These are phyloP conservation scores for Sugiyamaella floridensis DNA, from an alignment of 805 yeast genomes.

Conservation along the genomic window DNA sequence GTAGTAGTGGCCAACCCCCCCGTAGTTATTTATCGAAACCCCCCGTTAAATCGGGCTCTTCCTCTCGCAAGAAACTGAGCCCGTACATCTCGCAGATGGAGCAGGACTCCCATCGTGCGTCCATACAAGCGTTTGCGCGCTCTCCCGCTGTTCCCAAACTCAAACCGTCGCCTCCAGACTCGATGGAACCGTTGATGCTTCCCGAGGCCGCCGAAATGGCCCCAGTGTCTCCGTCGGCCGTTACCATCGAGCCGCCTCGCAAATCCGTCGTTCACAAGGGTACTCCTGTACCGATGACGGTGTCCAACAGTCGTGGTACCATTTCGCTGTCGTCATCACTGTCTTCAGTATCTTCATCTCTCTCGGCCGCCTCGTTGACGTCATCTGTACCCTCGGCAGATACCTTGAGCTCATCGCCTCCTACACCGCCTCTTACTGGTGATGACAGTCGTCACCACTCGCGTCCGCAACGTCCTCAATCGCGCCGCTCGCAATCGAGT, in stretches of 20 bases:
- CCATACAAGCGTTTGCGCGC: background rate
- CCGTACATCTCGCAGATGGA: background rate
- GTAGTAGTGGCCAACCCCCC: constrained; percentile 7
- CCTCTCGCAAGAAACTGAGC: background rate
- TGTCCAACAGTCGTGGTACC: background rate
- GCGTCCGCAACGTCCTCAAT: background rate
- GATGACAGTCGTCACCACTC: background rate
- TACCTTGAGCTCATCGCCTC: constrained; percentile 6
- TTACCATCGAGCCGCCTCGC: background rate
- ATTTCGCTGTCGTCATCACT: constrained; percentile 6
- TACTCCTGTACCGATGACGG: background rate
- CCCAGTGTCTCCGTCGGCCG: background rate
- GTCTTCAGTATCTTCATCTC: constrained; percentile 4
- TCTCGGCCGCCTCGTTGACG: background rate
- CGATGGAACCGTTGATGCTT: background rate
- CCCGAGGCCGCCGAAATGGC: background rate
- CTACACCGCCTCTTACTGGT: constrained; percentile 2
- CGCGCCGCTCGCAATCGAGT: background rate
- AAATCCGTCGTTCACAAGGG: background rate
- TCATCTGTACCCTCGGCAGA: constrained; percentile 4
- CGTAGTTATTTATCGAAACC: background rate
- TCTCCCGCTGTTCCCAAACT: background rate
- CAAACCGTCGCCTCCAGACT: too few relatives aligned
- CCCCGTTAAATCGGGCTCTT: background rate
- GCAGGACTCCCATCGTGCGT: background rate